Percentiles rank a stretch among this genome's conserved stretches.
These are phyloP conservation scores for Ogataea neopini DNA, from an alignment of 805 yeast genomes.

Conservation along the genomic window DNA sequence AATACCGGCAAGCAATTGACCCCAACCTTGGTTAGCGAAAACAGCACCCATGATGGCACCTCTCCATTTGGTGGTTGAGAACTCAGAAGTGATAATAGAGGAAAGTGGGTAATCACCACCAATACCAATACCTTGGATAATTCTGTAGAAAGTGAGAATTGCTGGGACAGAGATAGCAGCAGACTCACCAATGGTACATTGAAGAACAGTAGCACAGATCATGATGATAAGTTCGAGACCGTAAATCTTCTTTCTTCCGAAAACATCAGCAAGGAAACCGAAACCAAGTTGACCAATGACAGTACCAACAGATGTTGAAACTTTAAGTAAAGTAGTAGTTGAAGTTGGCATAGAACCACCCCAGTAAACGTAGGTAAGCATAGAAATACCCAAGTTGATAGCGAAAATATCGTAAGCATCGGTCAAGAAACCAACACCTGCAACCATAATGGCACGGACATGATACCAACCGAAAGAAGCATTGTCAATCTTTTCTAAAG, in stretches of 20 bases:
- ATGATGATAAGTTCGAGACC: constrained; percentile 85
- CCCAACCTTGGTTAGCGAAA: constrained; percentile 96
- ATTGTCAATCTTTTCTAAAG: constrained; percentile 79
- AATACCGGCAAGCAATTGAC: constrained; percentile 86
- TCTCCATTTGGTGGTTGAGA: constrained; percentile 94
- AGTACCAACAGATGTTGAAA: constrained; percentile 91
- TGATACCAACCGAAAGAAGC: constrained; percentile 83
- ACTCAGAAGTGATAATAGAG: constrained; percentile 90
- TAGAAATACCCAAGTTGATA: constrained; percentile 76
- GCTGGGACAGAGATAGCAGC: constrained; percentile 75
- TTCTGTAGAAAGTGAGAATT: constrained; percentile 73
- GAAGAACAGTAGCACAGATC: constrained; percentile 76
- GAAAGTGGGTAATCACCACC: constrained; percentile 97
- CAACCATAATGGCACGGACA: constrained; percentile 76
- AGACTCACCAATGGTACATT: constrained; percentile 71
- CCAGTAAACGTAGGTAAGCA: constrained; percentile 81
- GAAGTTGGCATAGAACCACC: constrained; percentile 59
- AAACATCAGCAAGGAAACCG: constrained; percentile 76
- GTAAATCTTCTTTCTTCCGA: constrained; percentile 86
- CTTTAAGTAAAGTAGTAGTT: constrained; percentile 75
- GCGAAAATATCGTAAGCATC: constrained; percentile 94
- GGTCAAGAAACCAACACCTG: constrained; percentile 92
- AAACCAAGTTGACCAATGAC: constrained; percentile 88
- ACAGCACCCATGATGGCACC: constrained; percentile 98
- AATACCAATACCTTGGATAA: constrained; percentile 91